Percentiles rank a stretch among this genome's conserved stretches.
phyloP scores from a whole-genome alignment of 2,329 filamentous ascomycete genomes.

The Arthrobotrys sinensis region DNA sequence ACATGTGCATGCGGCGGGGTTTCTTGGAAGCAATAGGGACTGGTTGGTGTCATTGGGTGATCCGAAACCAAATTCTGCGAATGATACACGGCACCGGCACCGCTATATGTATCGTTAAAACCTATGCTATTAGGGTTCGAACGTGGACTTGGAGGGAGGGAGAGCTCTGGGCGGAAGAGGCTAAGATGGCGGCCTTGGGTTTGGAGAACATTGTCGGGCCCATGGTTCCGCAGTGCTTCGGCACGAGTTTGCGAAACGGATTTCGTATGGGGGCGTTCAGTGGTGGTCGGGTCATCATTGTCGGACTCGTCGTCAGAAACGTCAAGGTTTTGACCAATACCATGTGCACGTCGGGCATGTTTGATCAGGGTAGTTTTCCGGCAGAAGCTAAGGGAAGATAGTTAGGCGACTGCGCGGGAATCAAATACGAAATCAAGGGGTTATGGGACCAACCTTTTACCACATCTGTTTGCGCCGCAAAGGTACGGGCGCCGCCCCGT shows the following conservation, averaged over 20 bases:
- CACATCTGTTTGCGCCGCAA: constrained; percentile 75
- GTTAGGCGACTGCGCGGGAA: not conserved
- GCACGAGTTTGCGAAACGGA: constrained; percentile 19
- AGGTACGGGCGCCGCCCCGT: constrained; percentile 78
- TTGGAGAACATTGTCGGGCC: constrained; percentile 15
- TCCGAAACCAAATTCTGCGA: constrained; percentile 37
- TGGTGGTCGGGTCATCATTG: constrained; percentile 62
- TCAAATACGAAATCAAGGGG: not conserved
- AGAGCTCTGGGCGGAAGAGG: constrained; percentile 44
- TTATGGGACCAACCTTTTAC: constrained; percentile 72
- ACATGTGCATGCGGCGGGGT: constrained; percentile 32
- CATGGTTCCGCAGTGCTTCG: constrained; percentile 33
- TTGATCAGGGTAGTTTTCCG: constrained; percentile 75
- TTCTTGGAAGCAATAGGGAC: constrained; percentile 53
- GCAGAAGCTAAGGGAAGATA: constrained; percentile 73
- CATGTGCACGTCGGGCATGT: constrained; percentile 64
- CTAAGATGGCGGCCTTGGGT: constrained; percentile 52
- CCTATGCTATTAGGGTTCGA: constrained; percentile 24
- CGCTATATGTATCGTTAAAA: constrained; percentile 39
- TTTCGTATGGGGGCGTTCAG: constrained; percentile 27
- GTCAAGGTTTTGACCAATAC: constrained; percentile 63
- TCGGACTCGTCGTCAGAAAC: constrained; percentile 64
- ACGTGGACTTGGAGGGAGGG: constrained; percentile 49
- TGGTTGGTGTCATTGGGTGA: constrained; percentile 56
- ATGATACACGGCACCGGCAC: constrained; percentile 33